These are phyloP conservation scores for Hyaloperonospora brassicae DNA, from an alignment of 352 stramenopile genomes.

Conservation along the genomic window DNA sequence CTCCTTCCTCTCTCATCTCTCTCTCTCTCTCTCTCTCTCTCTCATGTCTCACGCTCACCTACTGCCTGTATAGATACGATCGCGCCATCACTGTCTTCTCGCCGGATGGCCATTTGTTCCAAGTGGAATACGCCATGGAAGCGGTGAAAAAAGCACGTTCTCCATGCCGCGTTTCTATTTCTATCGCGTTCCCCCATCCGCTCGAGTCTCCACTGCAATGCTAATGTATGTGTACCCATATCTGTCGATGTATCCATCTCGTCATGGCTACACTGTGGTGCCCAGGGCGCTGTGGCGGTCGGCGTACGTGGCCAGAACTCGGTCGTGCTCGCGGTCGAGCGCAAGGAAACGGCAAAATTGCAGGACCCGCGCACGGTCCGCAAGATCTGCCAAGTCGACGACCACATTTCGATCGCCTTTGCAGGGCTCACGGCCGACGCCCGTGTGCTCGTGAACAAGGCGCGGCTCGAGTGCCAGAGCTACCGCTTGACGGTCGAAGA, in stretches of 20 bases:
- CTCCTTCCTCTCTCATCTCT: too few relatives aligned
- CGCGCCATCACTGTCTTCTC: slow-evolving; percentile 99
- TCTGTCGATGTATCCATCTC: too few relatives aligned
- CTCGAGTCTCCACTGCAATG: too few relatives aligned
- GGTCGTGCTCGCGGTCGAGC: slow-evolving; percentile 91
- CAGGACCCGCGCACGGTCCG: slow-evolving; percentile 97
- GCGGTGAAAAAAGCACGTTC: slow-evolving; percentile 90
- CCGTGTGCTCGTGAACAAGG: slow-evolving; percentile 96
- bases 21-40: too few relatives aligned
- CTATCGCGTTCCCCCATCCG: too few relatives aligned
- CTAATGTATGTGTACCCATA: too few relatives aligned
- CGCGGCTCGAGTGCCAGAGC: slow-evolving; percentile 95
- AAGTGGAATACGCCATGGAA: slow-evolving; percentile 99
- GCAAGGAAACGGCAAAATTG: slow-evolving; percentile 86
- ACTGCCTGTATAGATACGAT: slow-evolving; percentile 87
- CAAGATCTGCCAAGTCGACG: slow-evolving; percentile 99
- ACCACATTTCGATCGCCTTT: slow-evolving; percentile 97
- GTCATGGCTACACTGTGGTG: too few relatives aligned
- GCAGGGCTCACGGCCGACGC: slow-evolving; percentile 97
- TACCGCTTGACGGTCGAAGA: slow-evolving; percentile 96
- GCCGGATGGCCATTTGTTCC: slow-evolving; percentile 98
- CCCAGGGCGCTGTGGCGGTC: slow-evolving; percentile 91
- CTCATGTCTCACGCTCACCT: too few relatives aligned
- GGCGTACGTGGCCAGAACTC: slow-evolving; percentile 94
- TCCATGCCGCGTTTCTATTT: neutral